Conservation (phyloP, 225 moss, liverwort and hornwort species). For the Anthoceros angustus region DNA sequence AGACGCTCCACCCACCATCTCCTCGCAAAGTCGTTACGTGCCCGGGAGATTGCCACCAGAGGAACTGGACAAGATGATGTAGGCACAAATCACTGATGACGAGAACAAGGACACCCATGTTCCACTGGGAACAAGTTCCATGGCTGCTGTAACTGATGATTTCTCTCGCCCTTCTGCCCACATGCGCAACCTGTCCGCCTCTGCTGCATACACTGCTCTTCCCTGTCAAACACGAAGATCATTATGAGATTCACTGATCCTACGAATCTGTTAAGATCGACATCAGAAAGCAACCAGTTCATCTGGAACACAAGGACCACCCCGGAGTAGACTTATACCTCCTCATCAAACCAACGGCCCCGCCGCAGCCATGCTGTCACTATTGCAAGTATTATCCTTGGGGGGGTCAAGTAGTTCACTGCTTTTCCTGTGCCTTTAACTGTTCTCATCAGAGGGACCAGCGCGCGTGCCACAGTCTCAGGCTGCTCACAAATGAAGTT, state of each 20-base stretch:
- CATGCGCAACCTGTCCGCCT: constrained; percentile 64
- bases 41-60: constrained; percentile 47
- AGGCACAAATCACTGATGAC: constrained; percentile 77
- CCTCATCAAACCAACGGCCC: constrained; percentile 86
- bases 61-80: constrained; percentile 42
- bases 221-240: constrained; percentile 24
- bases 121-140: constrained; percentile 91
- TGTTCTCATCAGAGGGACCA: constrained; percentile 56
- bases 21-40: constrained; percentile 17
- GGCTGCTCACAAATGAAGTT: constrained; percentile 91
- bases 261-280: neutral
- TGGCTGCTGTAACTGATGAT: constrained; percentile 70
- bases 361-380: constrained; percentile 73
- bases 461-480: constrained; percentile 82
- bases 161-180: constrained; percentile 82
- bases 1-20: no score
- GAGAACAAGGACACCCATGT: constrained; percentile 75
- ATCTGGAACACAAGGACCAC: neutral
- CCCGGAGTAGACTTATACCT: constrained; percentile 20
- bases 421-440: constrained; percentile 87
- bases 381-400: constrained; percentile 70
- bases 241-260: neutral
- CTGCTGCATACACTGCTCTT: constrained; percentile 79
- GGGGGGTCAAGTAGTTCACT: constrained; percentile 65
- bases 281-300: neutral